A percentile compares a stretch with the other conserved stretches of the same genome.
phyloP scores from a whole-genome alignment of 768 basidiomycete species.

The Termitomyces titanicus region DNA sequence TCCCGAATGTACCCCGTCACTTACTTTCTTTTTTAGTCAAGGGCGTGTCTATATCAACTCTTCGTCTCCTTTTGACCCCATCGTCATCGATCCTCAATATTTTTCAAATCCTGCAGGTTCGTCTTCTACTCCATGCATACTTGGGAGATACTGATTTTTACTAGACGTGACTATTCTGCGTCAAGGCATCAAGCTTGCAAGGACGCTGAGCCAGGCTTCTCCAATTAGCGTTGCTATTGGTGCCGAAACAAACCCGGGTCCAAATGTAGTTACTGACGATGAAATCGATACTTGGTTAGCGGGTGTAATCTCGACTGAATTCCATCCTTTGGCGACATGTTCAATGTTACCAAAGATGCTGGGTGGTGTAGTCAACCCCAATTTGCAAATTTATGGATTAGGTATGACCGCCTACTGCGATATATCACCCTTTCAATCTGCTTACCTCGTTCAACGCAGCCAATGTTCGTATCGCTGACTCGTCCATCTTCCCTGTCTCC shows the following conservation, averaged over 20 bases:
- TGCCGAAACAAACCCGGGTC: conserved; percentile 47
- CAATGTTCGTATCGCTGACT: conserved; percentile 42
- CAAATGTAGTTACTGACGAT: conserved; percentile 47
- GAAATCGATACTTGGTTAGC: conserved; percentile 53
- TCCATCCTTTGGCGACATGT: conserved; percentile 56
- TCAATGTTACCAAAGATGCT: conserved; percentile 51
- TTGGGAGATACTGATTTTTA: background rate
- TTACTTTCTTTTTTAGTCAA: conserved; percentile 28
- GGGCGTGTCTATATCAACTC: conserved; percentile 64
- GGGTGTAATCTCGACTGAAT: conserved; percentile 44
- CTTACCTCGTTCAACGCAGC: conserved; percentile 9
- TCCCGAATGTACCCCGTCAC: background rate
- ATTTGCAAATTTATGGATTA: conserved; percentile 53
- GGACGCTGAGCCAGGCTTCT: conserved; percentile 45
- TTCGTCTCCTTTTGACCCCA: conserved; percentile 53
- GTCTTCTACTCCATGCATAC: background rate
- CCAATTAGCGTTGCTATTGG: conserved; percentile 45
- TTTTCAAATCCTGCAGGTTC: conserved; percentile 50
- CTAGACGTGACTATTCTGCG: conserved; percentile 46
- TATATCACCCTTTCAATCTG: background rate
- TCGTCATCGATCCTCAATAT: conserved; percentile 65
- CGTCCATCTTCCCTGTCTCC: conserved; percentile 22
- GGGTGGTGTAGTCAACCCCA: conserved; percentile 58
- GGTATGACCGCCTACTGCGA: conserved; percentile 17
- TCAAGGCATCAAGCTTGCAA: conserved; percentile 61